Evolutionary conservation across 2,329 filamentous ascomycete genomes (phyloP), one percentile per base, ranked within the genome.

Genomic region (Cercospora janseana): DNA sequence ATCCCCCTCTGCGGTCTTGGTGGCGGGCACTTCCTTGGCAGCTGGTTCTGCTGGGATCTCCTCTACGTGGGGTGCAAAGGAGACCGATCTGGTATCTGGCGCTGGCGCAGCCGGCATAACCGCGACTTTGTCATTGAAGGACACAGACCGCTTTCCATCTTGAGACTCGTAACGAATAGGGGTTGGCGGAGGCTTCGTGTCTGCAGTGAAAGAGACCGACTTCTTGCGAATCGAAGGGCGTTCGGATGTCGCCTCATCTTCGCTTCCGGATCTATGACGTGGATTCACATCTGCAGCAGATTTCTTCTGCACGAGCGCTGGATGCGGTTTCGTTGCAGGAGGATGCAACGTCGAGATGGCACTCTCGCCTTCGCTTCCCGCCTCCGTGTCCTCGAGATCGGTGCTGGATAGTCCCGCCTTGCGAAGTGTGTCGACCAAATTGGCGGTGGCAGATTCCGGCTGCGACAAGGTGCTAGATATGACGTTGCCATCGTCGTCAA

Each of bases 401-500:
- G 60, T 61, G 38, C 62, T 69, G 57, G 52, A 70, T 7, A 88
- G 73, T 2, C 89, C 89, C n/a, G 83, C 88, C 67, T 91, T 91
- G 62, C 85, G 77, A 49, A 96, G 71, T 1, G 83, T 80, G 43
- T 92, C 83, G 12, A 87, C 67, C 3, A 96, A 74, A 58, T 87
- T 80, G 6, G 82, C 75, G 13, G 86, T 80, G 10, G 79, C 74
- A 45, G 85, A 80, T 5, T 84, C 85, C 0, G 89, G 86, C n/a
- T 71, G 68, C 3, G 65, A 66, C 18, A 75, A 59, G 1, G 65
- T 70, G 57, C 70, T 72, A 2, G 72, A 87, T 42, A 95, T 70
- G 3, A 97, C 79, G 63, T 95, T 93, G 49, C 85, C 93, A 8
- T 95, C 81, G 6, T 96, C 91, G 64, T 97, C 93, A 18, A 97